Conservation (phyloP, 441 rosid species). For the Metrosideros polymorpha region DNA sequence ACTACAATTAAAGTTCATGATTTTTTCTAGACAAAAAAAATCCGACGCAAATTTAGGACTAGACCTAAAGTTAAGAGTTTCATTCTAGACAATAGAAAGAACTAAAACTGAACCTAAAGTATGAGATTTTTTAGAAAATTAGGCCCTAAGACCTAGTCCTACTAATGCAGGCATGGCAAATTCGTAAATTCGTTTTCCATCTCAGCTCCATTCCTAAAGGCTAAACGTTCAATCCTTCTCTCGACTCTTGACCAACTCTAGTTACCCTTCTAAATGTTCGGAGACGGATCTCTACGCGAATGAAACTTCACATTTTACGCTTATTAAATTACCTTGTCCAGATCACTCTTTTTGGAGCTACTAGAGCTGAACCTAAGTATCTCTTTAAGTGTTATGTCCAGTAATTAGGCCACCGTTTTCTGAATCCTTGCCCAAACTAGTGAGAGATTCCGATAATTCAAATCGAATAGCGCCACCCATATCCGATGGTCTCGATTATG, state of each 20-base stretch:
- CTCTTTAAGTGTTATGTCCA: neutral
- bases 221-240: neutral
- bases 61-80: too few species aligned
- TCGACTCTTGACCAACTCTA: neutral
- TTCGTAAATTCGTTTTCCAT: neutral
- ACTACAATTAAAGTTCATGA: neutral
- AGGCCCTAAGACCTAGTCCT: neutral
- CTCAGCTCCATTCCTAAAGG: neutral
- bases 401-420: neutral
- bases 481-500: neutral
- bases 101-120: neutral
- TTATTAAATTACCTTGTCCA: neutral
- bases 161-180: neutral
- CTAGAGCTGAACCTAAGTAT: neutral
- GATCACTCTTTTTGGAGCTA: neutral
- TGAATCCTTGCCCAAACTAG: neutral
- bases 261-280: neutral
- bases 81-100: neutral
- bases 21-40: neutral
- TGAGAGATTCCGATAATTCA: neutral
- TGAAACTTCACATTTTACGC: neutral
- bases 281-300: neutral
- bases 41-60: too few species aligned
- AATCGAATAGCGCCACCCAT: neutral
- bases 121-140: neutral